phyloP scores from a whole-genome alignment of 129 eudicot species.

The Kitagawia praeruptora region DNA sequence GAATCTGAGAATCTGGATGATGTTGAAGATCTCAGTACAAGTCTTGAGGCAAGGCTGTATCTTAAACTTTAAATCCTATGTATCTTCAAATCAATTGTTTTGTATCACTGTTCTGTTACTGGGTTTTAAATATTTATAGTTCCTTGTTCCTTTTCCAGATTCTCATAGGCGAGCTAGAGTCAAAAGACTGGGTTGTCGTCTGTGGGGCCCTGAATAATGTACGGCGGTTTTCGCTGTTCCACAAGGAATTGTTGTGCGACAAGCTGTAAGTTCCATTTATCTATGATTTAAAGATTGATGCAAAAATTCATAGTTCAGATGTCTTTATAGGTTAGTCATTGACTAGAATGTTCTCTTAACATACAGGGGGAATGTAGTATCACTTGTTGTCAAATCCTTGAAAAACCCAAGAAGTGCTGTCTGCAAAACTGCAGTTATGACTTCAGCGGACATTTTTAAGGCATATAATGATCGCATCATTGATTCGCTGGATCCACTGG shows the following conservation, averaged over 20 bases:
- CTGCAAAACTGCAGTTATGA: conserved; percentile 77
- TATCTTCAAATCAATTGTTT: background rate
- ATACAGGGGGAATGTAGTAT: conserved; percentile 51
- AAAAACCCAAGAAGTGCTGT: conserved; percentile 95
- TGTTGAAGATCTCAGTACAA: conserved; percentile 53
- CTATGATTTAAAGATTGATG: background rate
- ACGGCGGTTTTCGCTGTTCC: conserved; percentile 59
- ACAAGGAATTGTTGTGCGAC: conserved; percentile 49
- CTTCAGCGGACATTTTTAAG: conserved; percentile 66
- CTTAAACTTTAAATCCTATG: background rate
- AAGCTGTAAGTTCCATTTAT: conserved; percentile 39
- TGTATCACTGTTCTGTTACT: background rate
- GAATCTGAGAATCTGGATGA: conserved; percentile 67
- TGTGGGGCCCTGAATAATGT: conserved; percentile 72
- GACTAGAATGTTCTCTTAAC: background rate
- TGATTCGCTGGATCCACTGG: conserved; percentile 68
- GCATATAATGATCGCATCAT: conserved; percentile 57
- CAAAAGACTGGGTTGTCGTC: conserved; percentile 75
- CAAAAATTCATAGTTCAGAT: background rate
- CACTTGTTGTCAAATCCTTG: conserved; percentile 60
- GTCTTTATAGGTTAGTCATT: background rate
- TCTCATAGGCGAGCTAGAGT: conserved; percentile 51
- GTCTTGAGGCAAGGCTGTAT: conserved; percentile 36
- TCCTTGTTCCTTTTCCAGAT: conserved; percentile 30
- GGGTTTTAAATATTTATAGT: background rate